Evolutionary conservation across 2,329 filamentous ascomycete species (phyloP).

Genomic region (Epicoccum sorghinum): DNA sequence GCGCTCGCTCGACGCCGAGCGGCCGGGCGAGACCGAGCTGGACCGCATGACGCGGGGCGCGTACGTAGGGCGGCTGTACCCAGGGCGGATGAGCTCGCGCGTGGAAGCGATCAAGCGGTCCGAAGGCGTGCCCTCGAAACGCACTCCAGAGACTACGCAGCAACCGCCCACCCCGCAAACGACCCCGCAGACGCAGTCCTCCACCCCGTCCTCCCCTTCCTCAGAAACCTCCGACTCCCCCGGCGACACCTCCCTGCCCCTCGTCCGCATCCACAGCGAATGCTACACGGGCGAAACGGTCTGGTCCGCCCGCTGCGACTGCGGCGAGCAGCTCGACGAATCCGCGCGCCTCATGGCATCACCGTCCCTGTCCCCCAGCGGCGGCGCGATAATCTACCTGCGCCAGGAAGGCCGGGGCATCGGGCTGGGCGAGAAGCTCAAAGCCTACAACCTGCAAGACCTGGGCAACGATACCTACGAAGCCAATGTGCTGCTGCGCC

Average conservation of each 20-base stretch:
- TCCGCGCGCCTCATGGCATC: constrained; percentile 91
- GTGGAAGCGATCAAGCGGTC: constrained; percentile 59
- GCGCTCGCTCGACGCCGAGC: constrained; percentile 71
- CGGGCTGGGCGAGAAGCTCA: constrained; percentile 91
- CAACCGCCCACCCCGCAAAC: constrained; percentile 6
- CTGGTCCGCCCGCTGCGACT: constrained; percentile 97
- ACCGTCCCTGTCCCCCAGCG: constrained; percentile 62
- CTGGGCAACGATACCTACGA: constrained; percentile 97
- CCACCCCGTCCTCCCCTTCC: constrained; percentile 21
- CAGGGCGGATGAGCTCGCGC: constrained; percentile 79
- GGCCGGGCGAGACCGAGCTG: constrained; percentile 81
- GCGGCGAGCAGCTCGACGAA: constrained; percentile 96
- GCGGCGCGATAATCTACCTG: constrained; percentile 93
- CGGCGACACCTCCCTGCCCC: constrained; percentile 51
- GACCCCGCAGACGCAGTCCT: background rate
- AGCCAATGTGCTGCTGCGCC: constrained; percentile 86
- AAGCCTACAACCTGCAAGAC: constrained; percentile 97
- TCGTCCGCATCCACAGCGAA: constrained; percentile 96
- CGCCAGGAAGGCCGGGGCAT: constrained; percentile 96
- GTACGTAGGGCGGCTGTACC: constrained; percentile 85
- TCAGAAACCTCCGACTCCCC: constrained; percentile 33
- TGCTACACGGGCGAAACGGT: constrained; percentile 99
- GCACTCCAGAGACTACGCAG: constrained; percentile 5
- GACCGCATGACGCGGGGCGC: constrained; percentile 94
- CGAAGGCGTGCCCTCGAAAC: constrained; percentile 34